Base-by-base conservation (phyloP, 306 rosid genomes). In the Sicyos edulis region DNA sequence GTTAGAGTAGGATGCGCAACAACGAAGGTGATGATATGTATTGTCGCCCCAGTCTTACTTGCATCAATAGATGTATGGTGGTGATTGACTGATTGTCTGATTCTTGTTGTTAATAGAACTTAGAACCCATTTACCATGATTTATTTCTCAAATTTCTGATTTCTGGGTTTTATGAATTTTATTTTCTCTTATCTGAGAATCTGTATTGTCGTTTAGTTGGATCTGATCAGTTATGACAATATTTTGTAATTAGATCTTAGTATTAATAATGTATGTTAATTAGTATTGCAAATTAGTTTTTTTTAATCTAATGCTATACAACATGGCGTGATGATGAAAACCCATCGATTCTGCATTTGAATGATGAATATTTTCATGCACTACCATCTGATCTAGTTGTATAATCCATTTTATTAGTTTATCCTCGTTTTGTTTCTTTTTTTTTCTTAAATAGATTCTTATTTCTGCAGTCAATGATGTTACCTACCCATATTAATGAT, bases 41-140 rank as follows among this genome's bases (percentile, higher is more conserved):
- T 82, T 89, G 95, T 89, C 91, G 90, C 96, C 96, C 95, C 92
- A 89, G 92, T 85, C 97, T 92, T 86, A 88, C 61, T 83, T 88
- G 85, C 86, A 84, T 83, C 70, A 24, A 0, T 13, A 0, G 65
- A 82, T 92, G 96, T 74, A 84, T 75, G 55, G 51, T 92, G 96
- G 96, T 90, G 96, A 90, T 16, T 79, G 96, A 88, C 96, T 6
- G 13, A 80, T 84, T 42, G 20, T 65, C 96, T 90, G 96, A 91
- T 88, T 83, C 45, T 78, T 52, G 0, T 0, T 47, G 3, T 17
- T 0, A 4, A 50, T 50, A 50, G 0, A 32, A 32, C 37, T 32
- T 10, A 21, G 5, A 32, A 32, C 14, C 8, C 3, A 21, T 45
- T 45, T 14, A 40, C 15, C n/a, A 0, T 21, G 11, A 47, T 45